Evolutionary conservation across 2,329 filamentous ascomycete species (phyloP), one percentile per base, ranked within the genome.

Genomic region (Dothistroma septosporum): DNA sequence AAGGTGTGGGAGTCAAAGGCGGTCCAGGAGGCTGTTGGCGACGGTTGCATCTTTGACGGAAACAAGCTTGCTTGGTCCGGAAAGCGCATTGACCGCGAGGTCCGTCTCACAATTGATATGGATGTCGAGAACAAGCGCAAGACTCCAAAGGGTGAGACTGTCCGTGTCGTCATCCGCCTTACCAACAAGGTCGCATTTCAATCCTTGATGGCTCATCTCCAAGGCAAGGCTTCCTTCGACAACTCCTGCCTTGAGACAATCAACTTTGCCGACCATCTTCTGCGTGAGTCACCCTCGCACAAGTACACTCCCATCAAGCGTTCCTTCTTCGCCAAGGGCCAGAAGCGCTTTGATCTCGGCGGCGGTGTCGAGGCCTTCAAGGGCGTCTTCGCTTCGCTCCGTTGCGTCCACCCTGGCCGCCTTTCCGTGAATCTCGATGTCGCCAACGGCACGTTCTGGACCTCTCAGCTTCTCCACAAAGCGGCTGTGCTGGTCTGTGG

Each of bases 371-470:
- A 92, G 70, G 91, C 91, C 0, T 87, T 91, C 78, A 96, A 96
- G 73, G 94, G 94, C 32, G 88, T 92, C 4, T 97, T 96, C 69
- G 86, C 91, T 10, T 92, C 92, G 0, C 87, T 97, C 55, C 86
- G 92, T 47, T 83, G 93, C 22, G 88, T 87, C 52, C 82, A 90
- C 70, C 62, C 77, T 73, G 65, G 72, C 33, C 64, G 58, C 21
- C 80, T 97, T 6, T 85, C 89, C 0, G 79, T 99, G 72, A 97
- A 97, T 68, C 86, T 96, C 11, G 93, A 99, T 70, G 89, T 96
- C 32, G 88, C 92, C 59, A 96, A 97, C 72, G 90, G 91, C 0
- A 90, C 89, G 12, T 99, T 99, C 77, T 97, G 90, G 88, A 82
- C 79, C 41, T 61, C 74, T 1, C 72, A 75, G 32, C 73, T 76